phyloP scores from a whole-genome alignment of 371 early-diverging fungal species.

The Rhizopus stolonifer region DNA sequence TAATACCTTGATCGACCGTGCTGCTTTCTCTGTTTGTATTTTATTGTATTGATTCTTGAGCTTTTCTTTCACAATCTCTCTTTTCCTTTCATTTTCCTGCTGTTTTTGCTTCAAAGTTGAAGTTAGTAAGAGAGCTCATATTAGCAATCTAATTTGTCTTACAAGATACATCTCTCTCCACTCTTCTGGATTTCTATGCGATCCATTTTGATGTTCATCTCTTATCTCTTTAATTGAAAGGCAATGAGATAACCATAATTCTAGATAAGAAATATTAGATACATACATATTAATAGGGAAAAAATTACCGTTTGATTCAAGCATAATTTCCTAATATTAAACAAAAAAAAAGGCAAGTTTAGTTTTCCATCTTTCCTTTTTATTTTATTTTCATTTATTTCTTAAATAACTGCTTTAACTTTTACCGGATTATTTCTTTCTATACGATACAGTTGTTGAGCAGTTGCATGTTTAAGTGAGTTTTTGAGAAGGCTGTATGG shows the following conservation, averaged over 20 bases:
- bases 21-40: constrained; percentile 39
- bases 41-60: constrained; percentile 44
- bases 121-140: too few relatives aligned
- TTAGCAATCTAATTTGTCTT: constrained; percentile 2
- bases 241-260: constrained; percentile 43
- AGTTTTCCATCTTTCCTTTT: background rate
- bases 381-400: background rate
- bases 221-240: constrained; percentile 33
- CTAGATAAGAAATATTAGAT: constrained; percentile 12
- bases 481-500: constrained; percentile 35
- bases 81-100: constrained; percentile 33
- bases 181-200: constrained; percentile 23
- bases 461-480: constrained; percentile 33
- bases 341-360: background rate
- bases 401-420: background rate
- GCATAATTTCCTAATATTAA: constrained; percentile 31
- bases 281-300: background rate
- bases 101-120: constrained; percentile 33
- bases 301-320: constrained; percentile 36
- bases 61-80: constrained; percentile 33
- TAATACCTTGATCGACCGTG: constrained; percentile 41
- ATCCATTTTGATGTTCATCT: constrained; percentile 30
- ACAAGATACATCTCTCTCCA: constrained; percentile 43
- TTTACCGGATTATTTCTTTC: constrained; percentile 46
- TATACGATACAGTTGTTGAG: constrained; percentile 42